Evolutionary conservation across 1,284 basidiomycete genomes (phyloP).

Genomic region (Papiliotrema nemorosa): DNA sequence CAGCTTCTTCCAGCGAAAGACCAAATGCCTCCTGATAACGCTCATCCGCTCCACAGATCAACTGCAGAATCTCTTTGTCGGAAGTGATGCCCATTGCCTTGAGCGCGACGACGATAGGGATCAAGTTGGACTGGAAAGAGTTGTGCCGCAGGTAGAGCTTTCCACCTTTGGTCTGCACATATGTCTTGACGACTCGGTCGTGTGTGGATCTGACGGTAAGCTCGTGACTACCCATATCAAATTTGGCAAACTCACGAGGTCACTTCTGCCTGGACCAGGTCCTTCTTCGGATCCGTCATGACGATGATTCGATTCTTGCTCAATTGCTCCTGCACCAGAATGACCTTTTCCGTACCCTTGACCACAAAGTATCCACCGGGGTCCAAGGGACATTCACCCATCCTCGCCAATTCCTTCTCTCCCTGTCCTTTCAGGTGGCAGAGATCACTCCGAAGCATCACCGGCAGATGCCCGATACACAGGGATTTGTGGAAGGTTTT

Average conservation of each 20-base stretch:
- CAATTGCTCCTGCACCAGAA: constrained; percentile 96
- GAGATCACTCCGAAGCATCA: constrained; percentile 96
- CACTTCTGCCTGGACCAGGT: constrained; percentile 90
- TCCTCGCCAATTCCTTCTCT: constrained; percentile 78
- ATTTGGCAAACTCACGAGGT: constrained; percentile 68
- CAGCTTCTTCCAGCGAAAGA: constrained; percentile 89
- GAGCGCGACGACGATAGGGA: constrained; percentile 93
- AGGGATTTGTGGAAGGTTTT: constrained; percentile 73
- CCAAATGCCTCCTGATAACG: constrained; percentile 85
- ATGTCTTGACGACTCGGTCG: constrained; percentile 98
- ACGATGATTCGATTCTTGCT: constrained; percentile 99
- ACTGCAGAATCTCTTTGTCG: constrained; percentile 94
- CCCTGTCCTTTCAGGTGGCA: constrained; percentile 78
- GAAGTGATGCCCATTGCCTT: constrained; percentile 96
- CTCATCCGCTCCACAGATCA: constrained; percentile 90
- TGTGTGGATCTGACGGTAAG: constrained; percentile 75
- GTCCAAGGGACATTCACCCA: constrained; percentile 96
- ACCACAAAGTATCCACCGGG: constrained; percentile 99
- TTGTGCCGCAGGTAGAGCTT: constrained; percentile 98
- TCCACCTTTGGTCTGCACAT: constrained; percentile 90
- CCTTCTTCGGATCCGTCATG: constrained; percentile 87
- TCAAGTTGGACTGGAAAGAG: constrained; percentile 93
- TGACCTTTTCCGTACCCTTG: constrained; percentile 99
- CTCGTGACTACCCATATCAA: background rate
- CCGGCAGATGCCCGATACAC: constrained; percentile 86